phyloP scores from a whole-genome alignment of 371 early-diverging fungal genomes.

The Blakeslea trispora region DNA sequence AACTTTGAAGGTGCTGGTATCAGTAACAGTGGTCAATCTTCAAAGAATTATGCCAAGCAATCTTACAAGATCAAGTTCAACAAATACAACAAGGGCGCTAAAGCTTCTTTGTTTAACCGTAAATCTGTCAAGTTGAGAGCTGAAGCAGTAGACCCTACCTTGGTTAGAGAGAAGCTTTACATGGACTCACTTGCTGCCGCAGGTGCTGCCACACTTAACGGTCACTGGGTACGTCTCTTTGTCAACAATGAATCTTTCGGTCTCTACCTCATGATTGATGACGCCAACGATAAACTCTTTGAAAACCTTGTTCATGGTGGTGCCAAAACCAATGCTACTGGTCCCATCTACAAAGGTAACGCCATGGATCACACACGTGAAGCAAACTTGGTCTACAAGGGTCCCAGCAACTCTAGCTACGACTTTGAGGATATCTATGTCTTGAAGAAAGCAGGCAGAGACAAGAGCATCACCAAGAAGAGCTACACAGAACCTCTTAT shows the following conservation, averaged over 20 bases:
- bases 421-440: conserved; percentile 39
- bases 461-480: conserved; percentile 20
- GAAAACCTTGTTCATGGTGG: conserved; percentile 47
- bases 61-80: conserved; percentile 53
- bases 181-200: conserved; percentile 53
- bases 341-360: conserved; percentile 41
- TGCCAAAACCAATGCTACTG: conserved; percentile 22
- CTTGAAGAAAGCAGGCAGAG: conserved; percentile 28
- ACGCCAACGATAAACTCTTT: conserved; percentile 46
- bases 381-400: conserved; percentile 39
- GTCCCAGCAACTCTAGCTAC: conserved; percentile 26
- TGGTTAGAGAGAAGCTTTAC: conserved; percentile 48
- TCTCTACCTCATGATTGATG: conserved; percentile 56
- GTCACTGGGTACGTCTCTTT: conserved; percentile 56
- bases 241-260: conserved; percentile 55
- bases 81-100: conserved; percentile 29
- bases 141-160: conserved; percentile 53
- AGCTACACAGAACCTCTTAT: conserved; percentile 27
- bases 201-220: conserved; percentile 53
- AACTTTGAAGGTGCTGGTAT: conserved; percentile 44
- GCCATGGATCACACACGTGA: conserved; percentile 24
- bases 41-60: conserved; percentile 55
- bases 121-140: conserved; percentile 54
- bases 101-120: conserved; percentile 39
- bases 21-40: conserved; percentile 53